Evolutionary conservation across 2,329 filamentous ascomycete genomes (phyloP).

Genomic region (Fusarium sp.): DNA sequence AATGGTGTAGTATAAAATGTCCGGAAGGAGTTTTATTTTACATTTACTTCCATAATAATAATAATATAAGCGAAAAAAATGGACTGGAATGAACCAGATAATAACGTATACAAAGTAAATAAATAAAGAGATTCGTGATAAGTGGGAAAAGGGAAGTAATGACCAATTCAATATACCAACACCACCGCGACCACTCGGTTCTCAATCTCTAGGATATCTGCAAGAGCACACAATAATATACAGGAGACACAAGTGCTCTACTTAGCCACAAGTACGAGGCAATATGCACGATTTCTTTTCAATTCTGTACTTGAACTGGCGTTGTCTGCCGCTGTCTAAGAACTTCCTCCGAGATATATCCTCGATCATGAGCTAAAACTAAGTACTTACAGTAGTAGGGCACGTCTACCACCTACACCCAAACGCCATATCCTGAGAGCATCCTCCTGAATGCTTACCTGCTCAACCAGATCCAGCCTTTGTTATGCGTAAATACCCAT

Average conservation of each 20-base stretch:
- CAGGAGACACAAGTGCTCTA: not conserved
- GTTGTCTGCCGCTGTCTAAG: slow-evolving; percentile 10
- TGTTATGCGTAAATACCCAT: slow-evolving; percentile 31
- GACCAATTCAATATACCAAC: not conserved
- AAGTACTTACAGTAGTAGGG: slow-evolving; percentile 8
- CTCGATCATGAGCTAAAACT: slow-evolving; percentile 26
- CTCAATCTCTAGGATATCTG: not conserved
- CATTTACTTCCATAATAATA: not conserved
- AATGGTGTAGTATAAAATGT: not conserved
- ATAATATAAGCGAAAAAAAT: not conserved
- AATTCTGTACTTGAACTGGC: not conserved
- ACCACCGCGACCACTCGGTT: not conserved
- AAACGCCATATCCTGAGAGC: slow-evolving; percentile 40
- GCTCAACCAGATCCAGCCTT: slow-evolving; percentile 25
- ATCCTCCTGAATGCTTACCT: slow-evolving; percentile 28
- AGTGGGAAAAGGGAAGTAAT: not conserved
- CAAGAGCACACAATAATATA: not conserved
- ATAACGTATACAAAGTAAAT: not conserved
- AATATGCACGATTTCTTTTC: not conserved
- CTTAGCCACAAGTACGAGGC: not conserved
- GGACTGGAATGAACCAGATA: not conserved
- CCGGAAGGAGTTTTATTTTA: not conserved
- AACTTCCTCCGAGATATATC: slow-evolving; percentile 18
- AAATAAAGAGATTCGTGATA: not conserved
- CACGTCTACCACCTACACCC: slow-evolving; percentile 36